A percentile compares a stretch with the other conserved stretches of the same genome.
Evolutionary conservation across 768 basidiomycete species (phyloP).

Genomic region (Russula griseocarnosa): DNA sequence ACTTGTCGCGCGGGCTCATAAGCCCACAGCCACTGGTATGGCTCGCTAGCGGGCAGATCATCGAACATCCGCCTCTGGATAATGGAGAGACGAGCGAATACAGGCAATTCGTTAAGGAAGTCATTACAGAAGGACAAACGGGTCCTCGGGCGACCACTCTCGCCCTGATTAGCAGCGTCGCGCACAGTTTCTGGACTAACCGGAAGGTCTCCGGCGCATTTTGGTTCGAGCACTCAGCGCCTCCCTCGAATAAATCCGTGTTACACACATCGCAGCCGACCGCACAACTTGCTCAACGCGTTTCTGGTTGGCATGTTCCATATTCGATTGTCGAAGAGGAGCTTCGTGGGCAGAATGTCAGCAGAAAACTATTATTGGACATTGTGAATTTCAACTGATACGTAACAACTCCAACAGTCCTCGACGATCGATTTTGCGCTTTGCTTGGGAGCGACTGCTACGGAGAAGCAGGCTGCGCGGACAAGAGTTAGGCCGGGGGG

Average conservation of each 20-base stretch:
- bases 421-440: conserved; percentile 96
- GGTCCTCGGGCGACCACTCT: conserved; percentile 89
- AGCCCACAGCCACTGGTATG: conserved; percentile 91
- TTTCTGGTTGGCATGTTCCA: conserved; percentile 85
- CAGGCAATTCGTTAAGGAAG: conserved; percentile 90
- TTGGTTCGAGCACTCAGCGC: conserved; percentile 67
- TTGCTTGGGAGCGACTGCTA: conserved; percentile 85
- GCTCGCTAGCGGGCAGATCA: conserved; percentile 82
- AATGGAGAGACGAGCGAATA: conserved; percentile 96
- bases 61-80: conserved; percentile 85
- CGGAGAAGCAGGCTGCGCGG: conserved; percentile 73
- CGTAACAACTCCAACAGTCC: conserved; percentile 51
- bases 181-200: conserved; percentile 77
- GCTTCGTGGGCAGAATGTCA: conserved; percentile 90
- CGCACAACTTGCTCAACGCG: conserved; percentile 80
- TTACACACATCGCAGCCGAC: conserved; percentile 76
- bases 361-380: conserved; percentile 33
- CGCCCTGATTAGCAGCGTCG: conserved; percentile 78
- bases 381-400: conserved; percentile 3
- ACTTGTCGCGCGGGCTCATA: conserved; percentile 87
- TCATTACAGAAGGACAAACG: conserved; percentile 91
- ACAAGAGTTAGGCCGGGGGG: conserved; percentile 65
- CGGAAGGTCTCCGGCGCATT: conserved; percentile 68
- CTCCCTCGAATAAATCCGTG: conserved; percentile 48
- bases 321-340: conserved; percentile 88